Conservation (phyloP, 768 basidiomycete genomes). For the Asterophora lycoperdoides region DNA sequence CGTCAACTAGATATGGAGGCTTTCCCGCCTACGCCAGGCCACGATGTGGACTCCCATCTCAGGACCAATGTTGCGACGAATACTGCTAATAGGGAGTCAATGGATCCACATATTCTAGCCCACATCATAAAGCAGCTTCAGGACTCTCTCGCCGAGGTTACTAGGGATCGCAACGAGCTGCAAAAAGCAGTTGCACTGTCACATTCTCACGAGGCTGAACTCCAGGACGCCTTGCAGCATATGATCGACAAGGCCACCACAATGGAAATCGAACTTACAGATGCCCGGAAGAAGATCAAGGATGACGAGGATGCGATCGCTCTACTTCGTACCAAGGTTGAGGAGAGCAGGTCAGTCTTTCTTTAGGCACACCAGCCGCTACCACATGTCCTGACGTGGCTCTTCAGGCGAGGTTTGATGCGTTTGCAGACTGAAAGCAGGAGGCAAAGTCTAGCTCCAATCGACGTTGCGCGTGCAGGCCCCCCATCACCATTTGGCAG, state of each 20-base stretch:
- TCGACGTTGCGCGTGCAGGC: slow-evolving; percentile 55
- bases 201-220: slow-evolving; percentile 51
- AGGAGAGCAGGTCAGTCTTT: slow-evolving; percentile 70
- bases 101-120: slow-evolving; percentile 73
- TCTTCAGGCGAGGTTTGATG: slow-evolving; percentile 75
- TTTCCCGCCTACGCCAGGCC: slow-evolving; percentile 42
- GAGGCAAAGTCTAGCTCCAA: slow-evolving; percentile 50
- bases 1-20: slow-evolving; percentile 67
- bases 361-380: background rate
- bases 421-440: slow-evolving; percentile 76
- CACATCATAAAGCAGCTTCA: slow-evolving; percentile 74
- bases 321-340: slow-evolving; percentile 76
- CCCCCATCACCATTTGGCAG: slow-evolving; percentile 29
- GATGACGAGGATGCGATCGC: slow-evolving; percentile 78
- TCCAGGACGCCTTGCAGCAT: slow-evolving; percentile 58
- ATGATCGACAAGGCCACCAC: slow-evolving; percentile 63
- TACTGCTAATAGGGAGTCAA: slow-evolving; percentile 35
- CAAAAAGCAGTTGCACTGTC: slow-evolving; percentile 45
- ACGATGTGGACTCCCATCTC: slow-evolving; percentile 18
- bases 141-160: slow-evolving; percentile 55
- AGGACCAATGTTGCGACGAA: slow-evolving; percentile 6
- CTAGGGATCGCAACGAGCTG: slow-evolving; percentile 71
- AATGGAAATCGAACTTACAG: slow-evolving; percentile 54
- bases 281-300: slow-evolving; percentile 45
- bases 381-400: slow-evolving; percentile 10